A percentile compares a stretch with the other conserved stretches of the same genome.
These are phyloP conservation scores for Lachnellula cervina DNA, from an alignment of 2,329 filamentous ascomycete species.

Conservation along the genomic window DNA sequence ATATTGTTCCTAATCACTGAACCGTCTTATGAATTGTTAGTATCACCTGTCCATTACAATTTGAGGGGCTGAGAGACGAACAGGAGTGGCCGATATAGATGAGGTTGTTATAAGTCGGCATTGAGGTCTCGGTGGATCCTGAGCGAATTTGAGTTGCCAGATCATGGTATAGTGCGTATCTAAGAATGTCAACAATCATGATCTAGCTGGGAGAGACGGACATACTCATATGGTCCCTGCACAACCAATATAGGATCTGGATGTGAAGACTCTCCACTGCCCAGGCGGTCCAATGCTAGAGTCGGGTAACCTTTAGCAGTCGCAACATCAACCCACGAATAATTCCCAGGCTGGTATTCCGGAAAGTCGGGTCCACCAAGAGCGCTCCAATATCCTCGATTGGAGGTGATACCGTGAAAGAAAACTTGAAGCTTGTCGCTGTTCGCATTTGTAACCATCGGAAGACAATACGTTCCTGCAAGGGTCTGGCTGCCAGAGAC, in stretches of 20 bases:
- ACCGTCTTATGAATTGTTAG: neutral
- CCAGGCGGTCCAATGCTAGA: conserved; percentile 5
- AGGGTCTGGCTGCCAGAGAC: neutral
- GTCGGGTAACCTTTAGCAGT: conserved; percentile 4
- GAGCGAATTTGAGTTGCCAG: neutral
- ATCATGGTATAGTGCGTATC: neutral
- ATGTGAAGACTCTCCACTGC: neutral
- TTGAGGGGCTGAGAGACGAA: neutral
- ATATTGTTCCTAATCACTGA: neutral
- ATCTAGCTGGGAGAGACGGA: neutral
- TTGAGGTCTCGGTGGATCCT: neutral
- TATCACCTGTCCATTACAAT: too few relatives aligned
- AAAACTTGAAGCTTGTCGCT: neutral
- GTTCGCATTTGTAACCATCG: neutral
- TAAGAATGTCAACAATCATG: neutral
- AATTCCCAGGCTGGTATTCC: neutral
- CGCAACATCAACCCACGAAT: neutral
- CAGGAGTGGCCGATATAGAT: neutral
- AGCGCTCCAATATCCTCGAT: neutral
- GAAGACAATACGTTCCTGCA: neutral
- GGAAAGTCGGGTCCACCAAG: neutral
- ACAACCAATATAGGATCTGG: conserved; percentile 2
- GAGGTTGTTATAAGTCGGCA: neutral
- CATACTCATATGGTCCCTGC: neutral
- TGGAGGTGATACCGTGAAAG: neutral